These are phyloP conservation scores for Huntiella savannae DNA, from an alignment of 2,329 filamentous ascomycete genomes.

Conservation along the genomic window DNA sequence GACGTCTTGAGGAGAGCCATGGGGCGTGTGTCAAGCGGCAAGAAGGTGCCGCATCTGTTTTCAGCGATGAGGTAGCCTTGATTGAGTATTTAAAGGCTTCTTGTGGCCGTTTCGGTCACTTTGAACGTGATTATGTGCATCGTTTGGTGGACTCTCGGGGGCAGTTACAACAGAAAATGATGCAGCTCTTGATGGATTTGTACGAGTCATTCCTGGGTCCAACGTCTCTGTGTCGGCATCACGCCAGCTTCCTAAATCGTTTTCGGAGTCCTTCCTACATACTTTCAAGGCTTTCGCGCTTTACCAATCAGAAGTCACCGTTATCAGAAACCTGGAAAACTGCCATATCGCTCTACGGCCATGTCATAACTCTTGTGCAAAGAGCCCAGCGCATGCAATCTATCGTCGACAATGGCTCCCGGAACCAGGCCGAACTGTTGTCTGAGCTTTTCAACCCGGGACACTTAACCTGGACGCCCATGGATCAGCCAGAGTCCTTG, in stretches of 20 bases:
- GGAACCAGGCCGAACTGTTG: constrained; percentile 17
- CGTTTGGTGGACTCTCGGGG: too few species aligned
- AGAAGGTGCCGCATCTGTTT: too few species aligned
- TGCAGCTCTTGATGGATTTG: too few species aligned
- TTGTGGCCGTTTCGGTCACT: too few species aligned
- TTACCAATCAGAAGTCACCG: constrained; percentile 12
- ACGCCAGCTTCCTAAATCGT: not conserved
- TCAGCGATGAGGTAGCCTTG: too few species aligned
- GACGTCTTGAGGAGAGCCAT: too few species aligned
- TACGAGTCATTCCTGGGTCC: too few species aligned
- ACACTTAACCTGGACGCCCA: constrained; percentile 35
- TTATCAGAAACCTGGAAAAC: constrained; percentile 19
- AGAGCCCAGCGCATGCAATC: constrained; percentile 23
- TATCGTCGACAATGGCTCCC: not conserved
- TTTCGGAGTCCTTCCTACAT: constrained; percentile 17
- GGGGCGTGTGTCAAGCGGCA: too few species aligned
- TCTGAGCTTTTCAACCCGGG: constrained; percentile 30
- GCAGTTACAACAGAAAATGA: too few species aligned
- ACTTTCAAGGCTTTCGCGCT: constrained; percentile 18
- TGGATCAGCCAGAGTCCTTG: constrained; percentile 36
- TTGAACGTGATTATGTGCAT: too few species aligned
- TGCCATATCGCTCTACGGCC: constrained; percentile 22
- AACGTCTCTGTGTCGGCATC: too few species aligned
- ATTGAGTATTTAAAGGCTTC: too few species aligned
- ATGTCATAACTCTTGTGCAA: constrained; percentile 23